Evolutionary conservation across 768 basidiomycete genomes (phyloP).

Genomic region (Leccinum barrowsii): DNA sequence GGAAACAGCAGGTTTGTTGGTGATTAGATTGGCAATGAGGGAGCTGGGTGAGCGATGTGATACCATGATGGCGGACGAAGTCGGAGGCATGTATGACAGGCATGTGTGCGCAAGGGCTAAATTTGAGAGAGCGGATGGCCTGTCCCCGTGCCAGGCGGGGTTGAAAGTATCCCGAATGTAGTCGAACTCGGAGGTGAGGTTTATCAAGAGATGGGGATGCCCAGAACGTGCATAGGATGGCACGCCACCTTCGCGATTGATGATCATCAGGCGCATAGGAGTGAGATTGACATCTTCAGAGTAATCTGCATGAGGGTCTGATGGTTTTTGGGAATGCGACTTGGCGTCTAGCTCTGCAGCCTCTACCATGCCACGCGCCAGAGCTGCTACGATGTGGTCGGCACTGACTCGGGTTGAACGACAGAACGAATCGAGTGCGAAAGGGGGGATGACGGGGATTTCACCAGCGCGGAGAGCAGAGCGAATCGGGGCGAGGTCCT

Average conservation of each 20-base stretch:
- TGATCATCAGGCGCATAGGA: conserved; percentile 94
- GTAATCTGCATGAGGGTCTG: conserved; percentile 35
- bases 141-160: conserved; percentile 65
- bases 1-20: conserved; percentile 94
- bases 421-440: conserved; percentile 89
- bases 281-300: conserved; percentile 75
- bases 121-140: conserved; percentile 86
- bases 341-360: conserved; percentile 48
- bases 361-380: conserved; percentile 79
- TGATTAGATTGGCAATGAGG: conserved; percentile 95
- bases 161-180: conserved; percentile 87
- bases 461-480: conserved; percentile 90
- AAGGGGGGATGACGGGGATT: conserved; percentile 92
- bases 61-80: conserved; percentile 94
- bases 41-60: conserved; percentile 95
- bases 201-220: conserved; percentile 93
- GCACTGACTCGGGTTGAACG: conserved; percentile 81
- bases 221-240: conserved; percentile 96
- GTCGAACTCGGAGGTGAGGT: conserved; percentile 81
- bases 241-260: conserved; percentile 93
- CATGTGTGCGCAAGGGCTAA: conserved; percentile 82
- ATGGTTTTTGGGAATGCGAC: conserved; percentile 27
- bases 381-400: conserved; percentile 84
- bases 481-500: conserved; percentile 79
- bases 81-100: conserved; percentile 86